Conservation (phyloP, 805 yeast genomes). For the Kuraishia cidri region DNA sequence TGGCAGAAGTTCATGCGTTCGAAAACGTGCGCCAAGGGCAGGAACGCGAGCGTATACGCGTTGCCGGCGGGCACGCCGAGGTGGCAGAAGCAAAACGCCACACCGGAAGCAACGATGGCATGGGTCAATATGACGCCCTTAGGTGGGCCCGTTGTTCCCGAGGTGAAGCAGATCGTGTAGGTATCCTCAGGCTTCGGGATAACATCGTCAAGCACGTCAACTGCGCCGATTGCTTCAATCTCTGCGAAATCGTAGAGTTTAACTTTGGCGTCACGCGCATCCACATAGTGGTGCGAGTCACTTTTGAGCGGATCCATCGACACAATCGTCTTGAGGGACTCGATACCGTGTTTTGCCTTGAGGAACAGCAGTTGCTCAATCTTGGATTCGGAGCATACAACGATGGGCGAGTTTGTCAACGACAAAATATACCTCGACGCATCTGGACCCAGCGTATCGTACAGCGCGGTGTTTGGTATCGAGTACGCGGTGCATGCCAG, state of each 20-base stretch:
- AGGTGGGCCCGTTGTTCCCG: constrained; percentile 75
- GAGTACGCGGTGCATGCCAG: constrained; percentile 56
- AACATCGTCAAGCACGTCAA: constrained; percentile 37
- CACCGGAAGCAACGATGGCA: constrained; percentile 33
- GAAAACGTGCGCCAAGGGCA: constrained; percentile 10
- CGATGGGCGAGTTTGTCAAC: constrained; percentile 50
- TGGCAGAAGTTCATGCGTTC: constrained; percentile 8
- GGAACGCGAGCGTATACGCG: constrained; percentile 3
- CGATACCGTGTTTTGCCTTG: constrained; percentile 25
- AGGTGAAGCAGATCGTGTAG: constrained; percentile 37
- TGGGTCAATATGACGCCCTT: constrained; percentile 70
- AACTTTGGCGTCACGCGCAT: constrained; percentile 14
- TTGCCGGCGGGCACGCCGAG: constrained; percentile 1
- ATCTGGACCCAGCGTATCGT: constrained; percentile 49
- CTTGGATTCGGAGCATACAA: constrained; percentile 45
- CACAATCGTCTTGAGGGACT: constrained; percentile 38
- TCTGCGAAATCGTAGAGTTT: constrained; percentile 26
- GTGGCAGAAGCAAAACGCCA: constrained; percentile 11
- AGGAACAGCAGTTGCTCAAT: constrained; percentile 36
- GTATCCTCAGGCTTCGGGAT: constrained; percentile 16
- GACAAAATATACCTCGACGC: constrained; percentile 56
- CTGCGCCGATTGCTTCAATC: constrained; percentile 28
- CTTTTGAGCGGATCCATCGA: constrained; percentile 40
- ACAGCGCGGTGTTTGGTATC: constrained; percentile 42
- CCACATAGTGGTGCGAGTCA: constrained; percentile 19